Conservation (phyloP, 2,329 filamentous ascomycete genomes). For the Arachnopeziza araneosa region DNA sequence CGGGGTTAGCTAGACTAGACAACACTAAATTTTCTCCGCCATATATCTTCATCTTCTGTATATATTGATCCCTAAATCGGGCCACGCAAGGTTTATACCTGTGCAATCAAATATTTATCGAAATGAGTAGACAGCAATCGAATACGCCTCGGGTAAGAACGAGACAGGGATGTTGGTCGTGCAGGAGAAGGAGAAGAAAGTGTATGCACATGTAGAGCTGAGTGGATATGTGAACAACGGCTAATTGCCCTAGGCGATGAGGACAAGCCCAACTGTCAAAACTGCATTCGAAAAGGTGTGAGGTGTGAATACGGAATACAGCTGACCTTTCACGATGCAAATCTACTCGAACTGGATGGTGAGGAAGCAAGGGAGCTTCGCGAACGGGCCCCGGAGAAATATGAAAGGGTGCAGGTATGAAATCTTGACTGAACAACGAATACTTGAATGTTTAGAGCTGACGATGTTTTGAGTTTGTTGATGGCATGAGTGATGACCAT, state of each 20-base stretch:
- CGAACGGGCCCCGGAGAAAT: background rate
- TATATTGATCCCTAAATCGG: background rate
- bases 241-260: slow-evolving; percentile 39
- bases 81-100: background rate
- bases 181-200: slow-evolving; percentile 12
- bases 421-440: background rate
- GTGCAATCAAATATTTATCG: background rate
- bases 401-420: slow-evolving; percentile 1
- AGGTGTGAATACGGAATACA: slow-evolving; percentile 44
- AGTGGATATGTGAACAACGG: background rate
- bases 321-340: slow-evolving; percentile 44
- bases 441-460: background rate
- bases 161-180: slow-evolving; percentile 11
- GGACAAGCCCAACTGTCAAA: slow-evolving; percentile 42
- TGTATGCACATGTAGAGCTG: slow-evolving; percentile 2
- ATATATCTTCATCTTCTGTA: background rate
- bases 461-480: background rate
- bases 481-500: background rate
- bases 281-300: slow-evolving; percentile 41
- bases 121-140: background rate
- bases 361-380: background rate
- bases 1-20: background rate
- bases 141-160: background rate
- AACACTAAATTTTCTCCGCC: background rate
- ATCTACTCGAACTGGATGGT: slow-evolving; percentile 18